phyloP scores from a whole-genome alignment of 768 basidiomycete species.

The Kwoniella mangroviensis region DNA sequence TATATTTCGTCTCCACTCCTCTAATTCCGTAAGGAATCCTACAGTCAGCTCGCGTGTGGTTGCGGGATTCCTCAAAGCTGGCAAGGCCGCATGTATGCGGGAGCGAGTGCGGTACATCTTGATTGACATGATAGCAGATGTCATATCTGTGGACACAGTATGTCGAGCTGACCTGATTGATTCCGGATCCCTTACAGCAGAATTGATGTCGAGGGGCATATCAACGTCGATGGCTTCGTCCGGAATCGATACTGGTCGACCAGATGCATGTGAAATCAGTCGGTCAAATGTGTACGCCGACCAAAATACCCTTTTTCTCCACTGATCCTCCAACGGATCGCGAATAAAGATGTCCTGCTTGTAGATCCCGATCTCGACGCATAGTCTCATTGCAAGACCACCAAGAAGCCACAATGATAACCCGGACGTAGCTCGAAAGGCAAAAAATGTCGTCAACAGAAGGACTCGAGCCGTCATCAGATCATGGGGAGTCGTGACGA shows the following conservation, averaged over 20 bases:
- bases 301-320: constrained; percentile 38
- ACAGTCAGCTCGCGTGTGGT: constrained; percentile 12
- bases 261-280: constrained; percentile 27
- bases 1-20: constrained; percentile 24
- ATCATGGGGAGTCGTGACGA: constrained; percentile 4
- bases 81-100: constrained; percentile 21
- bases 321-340: constrained; percentile 8
- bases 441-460: constrained; percentile 10
- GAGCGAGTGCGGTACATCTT: constrained; percentile 23
- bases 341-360: neutral
- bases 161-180: constrained; percentile 2
- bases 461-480: constrained; percentile 13
- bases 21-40: constrained; percentile 26
- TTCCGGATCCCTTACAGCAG: neutral
- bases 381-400: constrained; percentile 19
- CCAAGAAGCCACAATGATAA: constrained; percentile 9
- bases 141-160: constrained; percentile 11
- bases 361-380: constrained; percentile 12
- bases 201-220: constrained; percentile 30
- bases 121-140: constrained; percentile 25
- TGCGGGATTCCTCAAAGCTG: constrained; percentile 10
- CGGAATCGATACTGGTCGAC: constrained; percentile 31
- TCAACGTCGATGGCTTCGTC: constrained; percentile 40
- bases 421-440: constrained; percentile 15
- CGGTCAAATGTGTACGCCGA: constrained; percentile 35